Evolutionary conservation across 441 rosid species (phyloP).

Genomic region (Eruca vesicaria): DNA sequence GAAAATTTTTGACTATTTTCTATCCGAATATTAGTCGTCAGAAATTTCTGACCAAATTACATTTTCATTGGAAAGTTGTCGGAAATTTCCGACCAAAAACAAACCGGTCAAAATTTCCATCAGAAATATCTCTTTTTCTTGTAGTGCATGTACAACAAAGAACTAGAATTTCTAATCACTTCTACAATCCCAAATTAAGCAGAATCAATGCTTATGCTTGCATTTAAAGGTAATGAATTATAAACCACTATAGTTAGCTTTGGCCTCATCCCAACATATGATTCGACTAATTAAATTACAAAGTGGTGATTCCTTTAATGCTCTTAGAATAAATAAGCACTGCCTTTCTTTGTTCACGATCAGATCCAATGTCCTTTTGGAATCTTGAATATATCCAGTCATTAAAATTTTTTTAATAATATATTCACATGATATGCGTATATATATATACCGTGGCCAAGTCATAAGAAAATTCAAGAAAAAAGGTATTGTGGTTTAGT

Average conservation of each 20-base stretch:
- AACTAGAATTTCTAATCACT: not conserved
- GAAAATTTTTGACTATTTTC: no score
- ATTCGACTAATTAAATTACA: not conserved
- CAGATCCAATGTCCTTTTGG: slow-evolving; percentile 19
- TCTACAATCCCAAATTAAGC: not conserved
- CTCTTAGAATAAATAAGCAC: slow-evolving; percentile 16
- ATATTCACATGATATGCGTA: not conserved
- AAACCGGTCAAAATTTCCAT: no score
- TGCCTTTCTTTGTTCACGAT: slow-evolving; percentile 15
- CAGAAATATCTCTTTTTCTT: no score
- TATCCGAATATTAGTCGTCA: no score
- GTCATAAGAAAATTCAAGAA: not conserved
- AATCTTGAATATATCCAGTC: slow-evolving; percentile 17
- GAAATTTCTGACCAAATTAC: no score
- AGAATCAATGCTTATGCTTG: slow-evolving; percentile 3
- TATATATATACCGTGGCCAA: not conserved
- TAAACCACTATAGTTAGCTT: not conserved
- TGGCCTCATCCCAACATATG: slow-evolving; percentile 8
- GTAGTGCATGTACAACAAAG: not conserved
- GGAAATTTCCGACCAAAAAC: no score
- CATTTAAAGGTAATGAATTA: not conserved
- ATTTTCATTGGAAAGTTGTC: no score
- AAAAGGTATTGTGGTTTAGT: slow-evolving; percentile 25
- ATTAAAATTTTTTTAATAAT: not conserved
- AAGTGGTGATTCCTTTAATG: slow-evolving; percentile 3